Evolutionary conservation across 768 basidiomycete genomes (phyloP).

Genomic region (Boletus rubescentipes): DNA sequence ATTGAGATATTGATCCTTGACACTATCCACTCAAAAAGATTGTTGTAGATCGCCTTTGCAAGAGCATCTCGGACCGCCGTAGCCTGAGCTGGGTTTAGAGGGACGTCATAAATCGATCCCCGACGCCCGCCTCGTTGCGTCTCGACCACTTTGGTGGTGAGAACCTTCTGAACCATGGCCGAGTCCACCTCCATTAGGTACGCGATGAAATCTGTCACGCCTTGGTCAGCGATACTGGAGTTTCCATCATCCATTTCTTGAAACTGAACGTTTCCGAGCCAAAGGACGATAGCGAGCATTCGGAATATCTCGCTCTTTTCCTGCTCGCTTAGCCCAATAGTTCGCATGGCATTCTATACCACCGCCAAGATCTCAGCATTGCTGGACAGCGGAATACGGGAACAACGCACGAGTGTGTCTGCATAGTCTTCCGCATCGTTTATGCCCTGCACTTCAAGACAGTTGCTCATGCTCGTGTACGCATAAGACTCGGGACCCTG

Average conservation of each 20-base stretch:
- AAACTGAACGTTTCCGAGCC: constrained; percentile 97
- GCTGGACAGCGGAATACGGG: background rate
- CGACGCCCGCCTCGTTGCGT: constrained; percentile 89
- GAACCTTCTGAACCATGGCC: constrained; percentile 77
- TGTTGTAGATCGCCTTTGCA: constrained; percentile 96
- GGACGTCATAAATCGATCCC: constrained; percentile 97
- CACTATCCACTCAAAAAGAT: constrained; percentile 99
- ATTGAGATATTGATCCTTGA: constrained; percentile 94
- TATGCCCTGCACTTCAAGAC: constrained; percentile 87
- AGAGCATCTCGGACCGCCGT: constrained; percentile 86
- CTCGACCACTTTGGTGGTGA: constrained; percentile 86
- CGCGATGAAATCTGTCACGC: constrained; percentile 92
- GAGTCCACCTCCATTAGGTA: constrained; percentile 91
- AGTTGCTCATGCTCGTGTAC: constrained; percentile 91
- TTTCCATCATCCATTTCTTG: constrained; percentile 88
- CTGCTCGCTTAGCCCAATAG: constrained; percentile 79
- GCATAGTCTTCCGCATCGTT: constrained; percentile 85
- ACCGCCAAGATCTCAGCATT: background rate
- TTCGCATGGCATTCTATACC: constrained; percentile 82
- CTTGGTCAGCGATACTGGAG: constrained; percentile 71
- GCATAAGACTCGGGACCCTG: constrained; percentile 96
- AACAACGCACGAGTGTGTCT: constrained; percentile 75
- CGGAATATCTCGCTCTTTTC: constrained; percentile 95
- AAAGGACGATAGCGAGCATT: constrained; percentile 87
- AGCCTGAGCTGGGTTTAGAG: constrained; percentile 91